These are phyloP conservation scores for Candida nitratophila DNA, from an alignment of 805 yeast genomes.

Conservation along the genomic window DNA sequence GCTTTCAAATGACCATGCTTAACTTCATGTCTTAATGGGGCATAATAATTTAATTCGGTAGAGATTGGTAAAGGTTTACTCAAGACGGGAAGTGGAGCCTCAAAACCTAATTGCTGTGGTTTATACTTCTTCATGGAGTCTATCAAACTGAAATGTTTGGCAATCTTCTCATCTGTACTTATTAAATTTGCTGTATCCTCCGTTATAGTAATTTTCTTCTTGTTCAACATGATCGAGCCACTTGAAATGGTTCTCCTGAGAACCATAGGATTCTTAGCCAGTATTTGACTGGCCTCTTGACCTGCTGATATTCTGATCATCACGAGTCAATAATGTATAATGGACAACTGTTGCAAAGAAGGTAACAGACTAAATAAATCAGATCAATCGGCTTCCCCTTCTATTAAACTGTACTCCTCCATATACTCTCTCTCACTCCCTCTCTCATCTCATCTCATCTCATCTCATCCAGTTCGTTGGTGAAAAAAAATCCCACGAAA, in stretches of 20 bases:
- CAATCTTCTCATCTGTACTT: neutral
- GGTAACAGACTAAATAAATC: too few relatives aligned
- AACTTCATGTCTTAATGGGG: slow-evolving; percentile 64
- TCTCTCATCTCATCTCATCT: too few relatives aligned
- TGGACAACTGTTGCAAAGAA: too few relatives aligned
- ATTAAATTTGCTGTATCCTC: neutral
- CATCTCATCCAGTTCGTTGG: too few relatives aligned
- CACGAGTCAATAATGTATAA: too few relatives aligned
- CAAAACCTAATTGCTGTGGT: slow-evolving; percentile 31
- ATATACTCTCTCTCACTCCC: too few relatives aligned
- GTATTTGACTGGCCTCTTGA: too few relatives aligned
- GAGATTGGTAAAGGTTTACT: slow-evolving; percentile 71
- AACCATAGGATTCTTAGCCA: too few relatives aligned
- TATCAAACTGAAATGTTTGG: slow-evolving; percentile 9
- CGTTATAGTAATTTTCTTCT: neutral
- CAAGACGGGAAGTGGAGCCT: slow-evolving; percentile 25
- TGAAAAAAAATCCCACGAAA: too few relatives aligned
- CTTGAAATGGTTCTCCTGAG: neutral
- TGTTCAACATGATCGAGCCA: neutral
- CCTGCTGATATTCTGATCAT: too few relatives aligned
- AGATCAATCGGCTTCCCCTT: too few relatives aligned
- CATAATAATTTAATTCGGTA: slow-evolving; percentile 73
- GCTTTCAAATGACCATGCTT: slow-evolving; percentile 74
- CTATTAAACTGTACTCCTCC: too few relatives aligned
- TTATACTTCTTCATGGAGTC: slow-evolving; percentile 24